Evolutionary conservation across 495 filamentous ascomycete species (phyloP).

Genomic region (Daldinia bambusicola): DNA sequence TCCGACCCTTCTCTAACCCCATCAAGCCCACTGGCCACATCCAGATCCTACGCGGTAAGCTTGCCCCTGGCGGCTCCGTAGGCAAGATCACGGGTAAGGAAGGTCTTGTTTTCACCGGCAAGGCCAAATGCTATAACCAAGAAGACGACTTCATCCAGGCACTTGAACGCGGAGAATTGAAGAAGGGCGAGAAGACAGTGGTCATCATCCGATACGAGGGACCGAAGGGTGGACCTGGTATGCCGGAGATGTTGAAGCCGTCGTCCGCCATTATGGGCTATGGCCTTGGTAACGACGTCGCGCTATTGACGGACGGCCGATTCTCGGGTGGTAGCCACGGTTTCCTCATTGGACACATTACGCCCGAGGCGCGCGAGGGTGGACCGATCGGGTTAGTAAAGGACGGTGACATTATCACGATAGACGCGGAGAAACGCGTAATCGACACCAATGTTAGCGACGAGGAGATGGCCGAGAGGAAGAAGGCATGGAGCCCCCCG

Average conservation of each 20-base stretch:
- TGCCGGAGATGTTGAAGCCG: constrained; percentile 92
- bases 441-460: constrained; percentile 69
- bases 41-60: constrained; percentile 90
- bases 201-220: constrained; percentile 97
- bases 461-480: constrained; percentile 71
- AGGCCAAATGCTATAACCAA: constrained; percentile 85
- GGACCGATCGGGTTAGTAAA: constrained; percentile 74
- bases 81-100: constrained; percentile 99
- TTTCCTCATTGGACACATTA: constrained; percentile 81
- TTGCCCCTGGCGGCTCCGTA: constrained; percentile 91
- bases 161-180: constrained; percentile 83
- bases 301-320: constrained; percentile 80
- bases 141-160: constrained; percentile 83
- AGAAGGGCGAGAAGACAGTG: constrained; percentile 97
- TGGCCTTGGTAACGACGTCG: constrained; percentile 83
- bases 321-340: constrained; percentile 83
- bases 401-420: constrained; percentile 75
- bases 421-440: constrained; percentile 74
- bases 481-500: constrained; percentile 73
- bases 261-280: constrained; percentile 86
- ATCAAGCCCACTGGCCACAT: constrained; percentile 97
- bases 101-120: constrained; percentile 86
- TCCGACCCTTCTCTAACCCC: constrained; percentile 88
- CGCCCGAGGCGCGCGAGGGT: constrained; percentile 75
- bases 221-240: constrained; percentile 81